Base-by-base conservation (phyloP, 441 rosid species). In the Populus hybrid region DNA sequence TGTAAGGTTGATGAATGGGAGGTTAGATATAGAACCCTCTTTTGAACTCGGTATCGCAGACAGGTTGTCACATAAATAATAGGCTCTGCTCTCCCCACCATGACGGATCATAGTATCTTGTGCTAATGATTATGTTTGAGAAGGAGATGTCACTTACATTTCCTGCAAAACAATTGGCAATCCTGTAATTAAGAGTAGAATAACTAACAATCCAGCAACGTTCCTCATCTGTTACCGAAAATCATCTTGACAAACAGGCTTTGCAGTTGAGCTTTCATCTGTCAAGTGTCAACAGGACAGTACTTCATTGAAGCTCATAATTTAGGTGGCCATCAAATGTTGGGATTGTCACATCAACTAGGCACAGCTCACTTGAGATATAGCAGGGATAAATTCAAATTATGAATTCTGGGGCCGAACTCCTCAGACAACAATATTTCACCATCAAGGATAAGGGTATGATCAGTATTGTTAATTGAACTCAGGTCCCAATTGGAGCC, bases 61-160 rank as follows among this genome's bases (percentile, higher is more conserved):
- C 98, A 95, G 40, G 89, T 86, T 66, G 99, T 93, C 76, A 93
- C 88, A 21, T 91, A 95, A 53, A 95, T 91, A 53, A 95, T 90
- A 21, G 99, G 96, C 77, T 95, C 98, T 6, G 97, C 96, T 85
- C 97, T 90, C 33, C 99, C 98, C 97, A 91, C 99, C 99, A 93
- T 0, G 94, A 93, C 0, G 88, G 94, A 80, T 95, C 84, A 66
- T 95, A 95, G 84, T 91, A 95, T 84, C 97, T 86, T 53, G 98
- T 95, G 81, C 84, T 86, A 66, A 93, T 89, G 40, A 93, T 92
- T 72, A 93, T 89, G 80, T 95, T 95, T 5, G 97, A 92, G 87
- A 95, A 93, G 67, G 93, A 88, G 61, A 95, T 31, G 76, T 85
- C 93, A 28, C 88, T 87, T 45, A 82, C 98, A 85, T 89, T 91